phyloP scores from a whole-genome alignment of 208 protist species.

The Leishmania major region DNA sequence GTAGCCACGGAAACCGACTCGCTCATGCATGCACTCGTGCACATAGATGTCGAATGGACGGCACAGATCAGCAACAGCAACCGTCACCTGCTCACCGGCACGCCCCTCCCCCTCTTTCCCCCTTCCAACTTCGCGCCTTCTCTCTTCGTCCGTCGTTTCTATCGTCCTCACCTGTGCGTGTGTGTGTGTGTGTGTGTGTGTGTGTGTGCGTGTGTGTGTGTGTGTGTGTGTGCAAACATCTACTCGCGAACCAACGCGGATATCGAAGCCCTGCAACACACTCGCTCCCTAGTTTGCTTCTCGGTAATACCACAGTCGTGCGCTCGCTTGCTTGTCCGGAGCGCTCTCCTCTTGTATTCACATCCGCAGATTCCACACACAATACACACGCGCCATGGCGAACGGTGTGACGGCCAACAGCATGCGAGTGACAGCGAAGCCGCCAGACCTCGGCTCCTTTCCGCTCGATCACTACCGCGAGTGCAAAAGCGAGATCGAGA shows the following conservation, averaged over 20 bases:
- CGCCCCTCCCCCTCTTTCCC: no score
- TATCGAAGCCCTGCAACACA: background rate
- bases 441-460: slow-evolving; percentile 87
- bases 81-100: background rate
- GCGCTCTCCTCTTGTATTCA: background rate
- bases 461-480: slow-evolving; percentile 91
- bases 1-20: background rate
- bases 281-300: background rate
- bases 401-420: slow-evolving; percentile 71
- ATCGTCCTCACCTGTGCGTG: background rate
- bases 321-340: background rate
- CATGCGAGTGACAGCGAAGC: slow-evolving; percentile 58
- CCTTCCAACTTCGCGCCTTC: background rate
- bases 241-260: background rate
- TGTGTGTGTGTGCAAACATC: background rate
- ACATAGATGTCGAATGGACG: background rate
- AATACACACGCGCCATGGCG: slow-evolving; percentile 35
- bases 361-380: background rate
- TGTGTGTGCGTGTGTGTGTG: background rate
- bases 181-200: background rate
- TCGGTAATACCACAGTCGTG: background rate
- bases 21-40: background rate
- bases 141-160: background rate
- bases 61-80: background rate
- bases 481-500: slow-evolving; percentile 81